These are phyloP conservation scores for Tetrahymena thermophila DNA, from an alignment of 73 alveolate species.

Conservation along the genomic window DNA sequence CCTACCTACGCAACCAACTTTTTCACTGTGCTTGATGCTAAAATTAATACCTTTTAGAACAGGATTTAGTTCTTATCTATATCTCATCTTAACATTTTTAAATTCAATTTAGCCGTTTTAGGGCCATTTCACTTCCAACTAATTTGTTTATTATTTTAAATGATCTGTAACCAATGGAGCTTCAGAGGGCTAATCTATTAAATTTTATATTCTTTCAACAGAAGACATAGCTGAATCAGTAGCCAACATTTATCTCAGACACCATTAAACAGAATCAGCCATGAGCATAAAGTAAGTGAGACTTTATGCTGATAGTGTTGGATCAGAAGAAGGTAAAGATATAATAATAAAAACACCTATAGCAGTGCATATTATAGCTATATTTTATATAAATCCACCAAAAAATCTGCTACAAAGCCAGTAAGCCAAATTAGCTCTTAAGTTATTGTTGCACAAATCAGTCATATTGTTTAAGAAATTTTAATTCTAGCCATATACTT, in stretches of 20 bases:
- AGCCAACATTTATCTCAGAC: neutral
- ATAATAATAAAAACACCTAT: neutral
- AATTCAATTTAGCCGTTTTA: slow-evolving; percentile 45
- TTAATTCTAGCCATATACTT: neutral
- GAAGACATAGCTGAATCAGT: slow-evolving; percentile 22
- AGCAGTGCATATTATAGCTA: neutral
- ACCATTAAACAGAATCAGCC: slow-evolving; percentile 4
- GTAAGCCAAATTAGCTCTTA: neutral
- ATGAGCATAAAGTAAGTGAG: neutral
- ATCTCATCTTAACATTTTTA: slow-evolving; percentile 46
- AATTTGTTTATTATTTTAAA: neutral
- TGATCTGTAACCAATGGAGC: neutral
- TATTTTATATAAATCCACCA: neutral
- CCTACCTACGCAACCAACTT: slow-evolving; percentile 75
- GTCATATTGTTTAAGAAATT: neutral
- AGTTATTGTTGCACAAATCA: neutral
- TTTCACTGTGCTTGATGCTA: slow-evolving; percentile 51
- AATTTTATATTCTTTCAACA: slow-evolving; percentile 2
- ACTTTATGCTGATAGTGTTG: neutral
- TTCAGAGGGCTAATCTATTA: slow-evolving; percentile 9
- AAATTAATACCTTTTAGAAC: slow-evolving; percentile 46
- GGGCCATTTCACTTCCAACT: slow-evolving; percentile 60
- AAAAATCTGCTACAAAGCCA: neutral
- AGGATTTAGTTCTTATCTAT: slow-evolving; percentile 59
- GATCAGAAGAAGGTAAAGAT: neutral